These are phyloP conservation scores for Pleurotus tuber-regium DNA, from an alignment of 768 basidiomycete species.

Conservation along the genomic window DNA sequence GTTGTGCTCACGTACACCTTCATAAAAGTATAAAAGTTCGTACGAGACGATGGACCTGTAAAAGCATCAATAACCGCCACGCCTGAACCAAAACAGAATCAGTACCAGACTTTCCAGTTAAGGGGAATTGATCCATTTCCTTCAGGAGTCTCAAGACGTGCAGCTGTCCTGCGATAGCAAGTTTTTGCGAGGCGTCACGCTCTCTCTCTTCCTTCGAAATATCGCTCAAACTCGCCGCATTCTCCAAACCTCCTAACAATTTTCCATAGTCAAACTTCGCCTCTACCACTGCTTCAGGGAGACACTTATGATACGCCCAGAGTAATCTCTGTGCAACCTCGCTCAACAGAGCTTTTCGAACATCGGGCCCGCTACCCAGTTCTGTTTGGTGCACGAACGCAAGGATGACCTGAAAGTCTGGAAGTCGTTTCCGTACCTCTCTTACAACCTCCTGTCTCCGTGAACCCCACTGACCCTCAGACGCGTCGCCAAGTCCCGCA, in stretches of 20 bases:
- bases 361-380: background rate
- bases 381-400: conserved; percentile 69
- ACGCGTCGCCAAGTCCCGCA: conserved; percentile 30
- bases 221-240: conserved; percentile 4
- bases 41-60: conserved; percentile 49
- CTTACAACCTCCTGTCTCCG: conserved; percentile 66
- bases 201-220: conserved; percentile 23
- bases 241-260: conserved; percentile 49
- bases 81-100: background rate
- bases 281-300: conserved; percentile 75
- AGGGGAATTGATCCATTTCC: conserved; percentile 76
- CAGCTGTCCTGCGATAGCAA: conserved; percentile 60
- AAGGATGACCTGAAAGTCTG: conserved; percentile 84
- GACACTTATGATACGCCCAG: conserved; percentile 79
- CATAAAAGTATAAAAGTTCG: conserved; percentile 73
- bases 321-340: conserved; percentile 81
- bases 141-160: conserved; percentile 76
- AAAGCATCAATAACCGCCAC: background rate
- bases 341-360: conserved; percentile 53
- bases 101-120: conserved; percentile 71
- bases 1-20: conserved; percentile 52
- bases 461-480: conserved; percentile 71
- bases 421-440: conserved; percentile 73
- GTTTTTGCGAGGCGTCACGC: conserved; percentile 26
- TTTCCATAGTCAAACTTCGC: conserved; percentile 86